Base-by-base conservation (phyloP, 768 basidiomycete genomes). In the Tylopilus felleus region DNA sequence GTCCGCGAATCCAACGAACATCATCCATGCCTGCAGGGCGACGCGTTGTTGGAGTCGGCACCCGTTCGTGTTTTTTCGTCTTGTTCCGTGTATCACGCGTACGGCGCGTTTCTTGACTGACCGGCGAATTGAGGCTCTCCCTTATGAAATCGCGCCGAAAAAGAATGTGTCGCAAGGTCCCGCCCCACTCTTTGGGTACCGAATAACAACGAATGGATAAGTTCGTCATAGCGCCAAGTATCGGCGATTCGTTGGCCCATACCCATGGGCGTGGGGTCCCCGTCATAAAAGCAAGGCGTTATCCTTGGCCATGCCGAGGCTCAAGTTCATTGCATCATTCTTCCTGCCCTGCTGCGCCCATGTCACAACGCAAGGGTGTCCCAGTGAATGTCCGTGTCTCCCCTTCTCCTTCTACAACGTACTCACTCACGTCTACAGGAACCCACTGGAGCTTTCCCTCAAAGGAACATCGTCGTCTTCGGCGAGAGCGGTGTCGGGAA, bases 401-500 rank as follows among this genome's bases (percentile, higher is more conserved):
- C 43, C 63, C 4, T 59, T 62, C 23, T 27, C 31, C 2, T 16
- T 29, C 12, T 19, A 39, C 31, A 53, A 51, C 33, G 23, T 56
- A 13, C 53, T 67, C 16, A 55, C 39, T 16, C 13, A 25, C 8
- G 23, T 56, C 25, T 19, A n/a, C 53, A 64, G 51, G 50, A 56
- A 13, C 40, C 42, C 53, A 7, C 52, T 21, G 21, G 31, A 56
- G 52, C 36, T 22, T 28, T n/a, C 44, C 31, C 60, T n/a, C 28
- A 57, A 12, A 65, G 52, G 48, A 68, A 70, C 55, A 40, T 70
- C 22, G 60, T 64, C 47, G 58, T 68, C 53, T 68, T 68, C 17
- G 64, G 60, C 29, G 68, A 66, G 56, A 60, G 60, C 46, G 68
- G 67, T 2, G 63, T 74, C 39, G 66, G 71, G 31, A 77, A 79